Evolutionary conservation across 2,329 filamentous ascomycete genomes (phyloP).

Genomic region (Proliferodiscus dingleyae): DNA sequence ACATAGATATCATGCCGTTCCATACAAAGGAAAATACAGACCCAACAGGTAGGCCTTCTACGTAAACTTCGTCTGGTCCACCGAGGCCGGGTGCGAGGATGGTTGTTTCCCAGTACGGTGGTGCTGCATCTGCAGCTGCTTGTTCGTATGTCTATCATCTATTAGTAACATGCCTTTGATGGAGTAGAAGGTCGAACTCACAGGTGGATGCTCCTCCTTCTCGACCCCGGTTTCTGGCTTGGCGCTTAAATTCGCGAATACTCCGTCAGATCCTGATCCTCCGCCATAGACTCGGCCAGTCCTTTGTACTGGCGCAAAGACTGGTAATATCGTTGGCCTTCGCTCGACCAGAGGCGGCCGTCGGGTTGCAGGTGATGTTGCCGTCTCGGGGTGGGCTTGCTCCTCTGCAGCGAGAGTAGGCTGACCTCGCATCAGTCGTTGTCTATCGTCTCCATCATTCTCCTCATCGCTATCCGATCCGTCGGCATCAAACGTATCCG

Average conservation of each 20-base stretch:
- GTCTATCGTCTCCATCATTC: constrained; percentile 73
- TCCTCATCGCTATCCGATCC: constrained; percentile 68
- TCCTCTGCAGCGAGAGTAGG: constrained; percentile 27
- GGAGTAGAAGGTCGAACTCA: constrained; percentile 46
- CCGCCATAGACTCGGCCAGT: constrained; percentile 58
- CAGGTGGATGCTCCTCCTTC: constrained; percentile 86
- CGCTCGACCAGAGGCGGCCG: constrained; percentile 22
- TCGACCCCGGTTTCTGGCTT: constrained; percentile 78
- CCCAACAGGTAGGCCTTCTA: constrained; percentile 91
- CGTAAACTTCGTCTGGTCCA: constrained; percentile 90
- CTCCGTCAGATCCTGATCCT: constrained; percentile 81
- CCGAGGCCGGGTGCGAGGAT: constrained; percentile 89
- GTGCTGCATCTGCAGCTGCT: constrained; percentile 91
- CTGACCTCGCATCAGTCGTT: constrained; percentile 73
- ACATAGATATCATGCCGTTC: constrained; percentile 96
- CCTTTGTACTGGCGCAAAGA: constrained; percentile 22
- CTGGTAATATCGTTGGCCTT: constrained; percentile 25
- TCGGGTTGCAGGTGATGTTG: constrained; percentile 14
- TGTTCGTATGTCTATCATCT: constrained; percentile 82
- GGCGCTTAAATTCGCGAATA: constrained; percentile 91
- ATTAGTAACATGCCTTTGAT: constrained; percentile 8
- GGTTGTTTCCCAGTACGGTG: constrained; percentile 98
- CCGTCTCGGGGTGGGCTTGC: constrained; percentile 29
- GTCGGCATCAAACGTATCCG: constrained; percentile 86
- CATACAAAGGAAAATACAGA: constrained; percentile 83